Base-by-base conservation (phyloP, 1,284 basidiomycete genomes). In the Apiotrichum veenhuisii region DNA sequence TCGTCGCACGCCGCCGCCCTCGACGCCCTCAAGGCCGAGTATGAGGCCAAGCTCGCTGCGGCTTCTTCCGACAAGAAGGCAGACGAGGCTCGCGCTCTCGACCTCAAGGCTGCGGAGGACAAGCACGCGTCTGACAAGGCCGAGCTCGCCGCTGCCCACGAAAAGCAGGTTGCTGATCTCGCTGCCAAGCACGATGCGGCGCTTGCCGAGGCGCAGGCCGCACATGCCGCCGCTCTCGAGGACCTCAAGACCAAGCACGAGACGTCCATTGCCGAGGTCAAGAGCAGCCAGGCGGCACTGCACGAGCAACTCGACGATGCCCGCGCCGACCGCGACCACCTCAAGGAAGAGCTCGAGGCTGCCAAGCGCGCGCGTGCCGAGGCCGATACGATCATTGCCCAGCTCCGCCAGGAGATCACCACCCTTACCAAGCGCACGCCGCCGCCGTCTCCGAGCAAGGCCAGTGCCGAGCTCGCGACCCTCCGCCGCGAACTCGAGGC, bases 1-100 rank as follows among this genome's bases (percentile, higher is more conserved):
- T 53, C 56, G 25, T 59, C 64, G 2, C 68, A 69, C 45, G 36
- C 52, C 18, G 58, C 64, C 11, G 68, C 68, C 55, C 47, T 71
- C 33, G 62, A 67, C 41, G 51, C 62, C 1, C 43, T 68, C 15
- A 55, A 58, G 26, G 60, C 65, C 25, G 49, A 58, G 9, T 66
- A 71, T 42, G 61, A 40, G 26, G 22, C 43, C 25, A 27, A 43
- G 40, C 51, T 53, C 36, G 36, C 47, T 12, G 48, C 51, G 3
- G 42, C 44, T 3, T 11, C 52, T 15, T 12, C 36, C 8, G 36
- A 36, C 30, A 41, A 40, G 5, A 40, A 51, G 44, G 50, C 52
- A 23, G 46, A 43, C 20, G 30, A 38, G 42, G 54, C 54, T 7
- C 20, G 42, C 14, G 43, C 42, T 14, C 26, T 38, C 25, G 51